Percentiles rank a stretch among this genome's conserved stretches.
Evolutionary conservation across 768 basidiomycete genomes (phyloP).

Genomic region (Pulveroboletus sp.): DNA sequence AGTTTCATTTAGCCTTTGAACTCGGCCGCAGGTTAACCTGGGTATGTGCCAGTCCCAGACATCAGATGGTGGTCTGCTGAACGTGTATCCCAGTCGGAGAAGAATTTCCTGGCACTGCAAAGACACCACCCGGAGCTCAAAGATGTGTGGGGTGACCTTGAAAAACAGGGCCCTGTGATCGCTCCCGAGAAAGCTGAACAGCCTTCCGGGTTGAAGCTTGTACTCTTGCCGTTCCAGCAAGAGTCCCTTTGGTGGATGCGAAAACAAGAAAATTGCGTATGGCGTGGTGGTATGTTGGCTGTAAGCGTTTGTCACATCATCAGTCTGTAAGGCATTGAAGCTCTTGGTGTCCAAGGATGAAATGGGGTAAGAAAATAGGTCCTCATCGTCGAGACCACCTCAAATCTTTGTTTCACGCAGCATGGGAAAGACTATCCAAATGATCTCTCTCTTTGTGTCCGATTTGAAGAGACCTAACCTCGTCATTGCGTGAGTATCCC

Average conservation of each 20-base stretch:
- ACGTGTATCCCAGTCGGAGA: slow-evolving; percentile 57
- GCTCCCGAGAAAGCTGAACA: slow-evolving; percentile 70
- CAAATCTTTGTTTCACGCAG: slow-evolving; percentile 34
- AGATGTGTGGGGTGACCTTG: slow-evolving; percentile 85
- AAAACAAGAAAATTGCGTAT: slow-evolving; percentile 81
- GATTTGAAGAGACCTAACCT: slow-evolving; percentile 79
- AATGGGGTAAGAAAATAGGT: slow-evolving; percentile 64
- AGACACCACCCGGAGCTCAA: slow-evolving; percentile 75
- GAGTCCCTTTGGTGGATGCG: slow-evolving; percentile 97
- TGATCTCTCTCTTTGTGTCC: slow-evolving; percentile 82
- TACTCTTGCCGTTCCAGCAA: slow-evolving; percentile 88
- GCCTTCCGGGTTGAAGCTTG: slow-evolving; percentile 77
- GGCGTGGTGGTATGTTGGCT: slow-evolving; percentile 90
- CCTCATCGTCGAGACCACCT: neutral
- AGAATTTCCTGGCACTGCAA: slow-evolving; percentile 54
- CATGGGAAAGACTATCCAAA: slow-evolving; percentile 97
- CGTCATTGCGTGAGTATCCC: slow-evolving; percentile 75
- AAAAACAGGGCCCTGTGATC: slow-evolving; percentile 53
- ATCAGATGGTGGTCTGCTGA: slow-evolving; percentile 5
- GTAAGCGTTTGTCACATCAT: slow-evolving; percentile 39
- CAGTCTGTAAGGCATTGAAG: slow-evolving; percentile 5
- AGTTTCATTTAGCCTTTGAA: slow-evolving; percentile 45
- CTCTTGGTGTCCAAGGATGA: slow-evolving; percentile 53
- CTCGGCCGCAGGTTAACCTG: slow-evolving; percentile 73
- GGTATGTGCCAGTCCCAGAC: slow-evolving; percentile 36